Evolutionary conservation across 768 basidiomycete species (phyloP), one percentile per base, ranked within the genome.

Genomic region (Strobilomyces dryophilus): DNA sequence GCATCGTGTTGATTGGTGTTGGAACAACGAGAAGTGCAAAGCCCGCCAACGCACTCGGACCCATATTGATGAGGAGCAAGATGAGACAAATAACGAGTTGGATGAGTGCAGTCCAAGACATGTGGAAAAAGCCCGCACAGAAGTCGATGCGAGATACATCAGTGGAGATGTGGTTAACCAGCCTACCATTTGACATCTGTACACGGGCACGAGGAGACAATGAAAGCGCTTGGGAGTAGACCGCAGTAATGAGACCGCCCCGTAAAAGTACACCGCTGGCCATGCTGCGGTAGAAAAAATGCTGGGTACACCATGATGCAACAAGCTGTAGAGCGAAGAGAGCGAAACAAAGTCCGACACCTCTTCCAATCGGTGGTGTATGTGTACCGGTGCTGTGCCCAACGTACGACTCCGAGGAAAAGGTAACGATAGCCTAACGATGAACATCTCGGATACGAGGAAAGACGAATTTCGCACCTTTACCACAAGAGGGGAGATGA

Each of bases 81-180:
- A 83, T 70, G 5, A 94, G 76, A 66, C 90, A 92, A 45, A 95
- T 82, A 17, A 74, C 65, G 71, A 94, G 78, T 65, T 92, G 89
- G 44, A 94, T 83, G 1, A 84, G 85, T 1, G 85, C 81, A 6
- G 85, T 73, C 85, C 87, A 91, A 36, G 79, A 76, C 79, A 92
- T 85, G 60, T 91, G 89, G 68, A 91, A 87, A 72, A 85, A 89
- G 18, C 84, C 76, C 61, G 81, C 77, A 61, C 86, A 87, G 61
- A 93, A 97, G 65, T 98, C 93, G 64, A 98, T 89, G 20, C 94
- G 81, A 27, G 89, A 92, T 20, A 95, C 84, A 65, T 94, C 92
- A 1, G 89, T 92, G 6, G 90, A 92, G 55, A 98, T 95, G 71
- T 95, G 92, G 59, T 93, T 95, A 57, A 97, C 87, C 11, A 97